Evolutionary conservation across 345 rosid species (phyloP), one percentile per base, ranked within the genome.

Genomic region (Ricinus communis): DNA sequence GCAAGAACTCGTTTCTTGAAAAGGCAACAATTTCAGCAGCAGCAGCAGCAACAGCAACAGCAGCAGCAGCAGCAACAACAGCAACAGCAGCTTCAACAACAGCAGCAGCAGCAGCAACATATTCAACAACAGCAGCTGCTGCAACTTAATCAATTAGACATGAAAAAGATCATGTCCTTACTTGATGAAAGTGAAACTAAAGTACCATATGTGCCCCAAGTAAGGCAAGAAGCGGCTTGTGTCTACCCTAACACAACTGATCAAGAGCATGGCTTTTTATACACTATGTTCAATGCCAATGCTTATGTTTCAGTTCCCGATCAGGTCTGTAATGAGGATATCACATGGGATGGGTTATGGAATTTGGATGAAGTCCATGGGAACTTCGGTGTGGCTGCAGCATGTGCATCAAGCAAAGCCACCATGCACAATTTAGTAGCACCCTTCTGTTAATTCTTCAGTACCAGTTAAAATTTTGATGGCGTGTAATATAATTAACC

Each of bases 291-390:
- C 41, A 75, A 62, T 49, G 77, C 59, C 30, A 74, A 68, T 61
- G 33, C 33, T 16, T 25, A 27, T 58, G 79, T 46, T 43, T 65
- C 85, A 15, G 82, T 64, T 38, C 60, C 80, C 18, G 62, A 70
- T 58, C n/a, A 58, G 49, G 69, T 49, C 65, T 68, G 72, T 13
- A 80, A 76, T 52, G 95, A 43, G 65, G 83, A 68, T 19, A 30
- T 72, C n/a, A 68, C 86, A 43, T 91, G 97, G 95, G 95, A 87
- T 66, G 84, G 85, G 8, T 43, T 91, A 73, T 91, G 97, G 97
- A 85, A 84, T 69, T 62, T 86, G 62, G 95, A 91, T 68, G 95
- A 91, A 71, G 71, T 82, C 52, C 83, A 90, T 66, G 88, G 65
- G 25, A 78, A 74, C 71, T 79, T 83, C 52, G 78, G 79, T 47